A percentile compares a stretch with the other conserved stretches of the same genome.
These are phyloP conservation scores for Phyllosticta citrichinensis DNA, from an alignment of 2,329 filamentous ascomycete genomes.

Conservation along the genomic window DNA sequence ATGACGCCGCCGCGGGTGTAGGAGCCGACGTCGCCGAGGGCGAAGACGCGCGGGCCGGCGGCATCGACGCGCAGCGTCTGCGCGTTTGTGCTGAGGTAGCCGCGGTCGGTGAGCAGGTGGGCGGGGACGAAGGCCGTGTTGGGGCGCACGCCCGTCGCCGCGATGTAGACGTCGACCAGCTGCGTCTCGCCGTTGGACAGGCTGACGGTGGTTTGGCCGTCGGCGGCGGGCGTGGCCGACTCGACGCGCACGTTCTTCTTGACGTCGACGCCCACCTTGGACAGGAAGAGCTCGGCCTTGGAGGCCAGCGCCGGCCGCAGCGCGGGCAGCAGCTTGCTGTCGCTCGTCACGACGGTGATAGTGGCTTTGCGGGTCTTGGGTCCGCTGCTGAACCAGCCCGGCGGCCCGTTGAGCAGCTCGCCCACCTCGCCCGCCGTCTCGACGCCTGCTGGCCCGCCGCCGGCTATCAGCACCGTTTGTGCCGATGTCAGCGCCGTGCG, in stretches of 20 bases:
- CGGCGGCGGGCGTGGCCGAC: constrained; percentile 14
- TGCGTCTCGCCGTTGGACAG: constrained; percentile 32
- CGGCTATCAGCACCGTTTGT: constrained; percentile 23
- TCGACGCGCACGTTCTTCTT: constrained; percentile 6
- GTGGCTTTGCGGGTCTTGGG: constrained; percentile 8
- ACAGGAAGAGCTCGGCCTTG: constrained; percentile 22
- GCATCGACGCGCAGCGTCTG: constrained; percentile 19
- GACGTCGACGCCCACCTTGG: constrained; percentile 19
- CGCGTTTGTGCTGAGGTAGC: constrained; percentile 19
- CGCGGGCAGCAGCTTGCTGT: constrained; percentile 17
- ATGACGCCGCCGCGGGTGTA: constrained; percentile 20
- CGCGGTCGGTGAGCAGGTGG: constrained; percentile 17
- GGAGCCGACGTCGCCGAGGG: constrained; percentile 25
- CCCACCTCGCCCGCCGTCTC: constrained; percentile 33
- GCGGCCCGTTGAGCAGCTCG: constrained; percentile 40
- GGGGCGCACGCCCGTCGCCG: constrained; percentile 20
- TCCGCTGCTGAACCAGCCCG: constrained; percentile 27
- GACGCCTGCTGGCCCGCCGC: constrained; percentile 26
- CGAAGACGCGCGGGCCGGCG: constrained; percentile 19
- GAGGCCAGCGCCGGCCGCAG: constrained; percentile 13
- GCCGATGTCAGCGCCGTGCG: constrained; percentile 19
- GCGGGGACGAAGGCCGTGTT: constrained; percentile 20
- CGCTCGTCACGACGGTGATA: constrained; percentile 24
- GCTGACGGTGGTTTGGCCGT: constrained; percentile 28
- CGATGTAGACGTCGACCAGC: constrained; percentile 27